Conservation (phyloP, 345 rosid genomes). For the Tarenaya hassleriana region DNA sequence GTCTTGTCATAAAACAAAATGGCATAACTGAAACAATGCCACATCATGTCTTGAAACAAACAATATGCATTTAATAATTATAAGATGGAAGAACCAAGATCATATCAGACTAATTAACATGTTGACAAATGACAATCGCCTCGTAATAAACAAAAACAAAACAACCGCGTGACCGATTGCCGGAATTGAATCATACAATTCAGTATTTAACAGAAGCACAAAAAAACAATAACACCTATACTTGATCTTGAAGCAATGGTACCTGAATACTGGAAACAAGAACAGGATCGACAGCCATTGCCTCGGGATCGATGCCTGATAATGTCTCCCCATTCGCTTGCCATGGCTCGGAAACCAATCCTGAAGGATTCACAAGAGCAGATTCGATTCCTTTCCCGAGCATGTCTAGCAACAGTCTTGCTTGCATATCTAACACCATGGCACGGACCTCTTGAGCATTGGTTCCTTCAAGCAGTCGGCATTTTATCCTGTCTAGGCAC, state of each 20-base stretch:
- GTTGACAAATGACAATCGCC: conserved; percentile 8
- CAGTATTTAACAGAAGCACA: background rate
- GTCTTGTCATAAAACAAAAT: too few species aligned
- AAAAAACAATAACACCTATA: background rate
- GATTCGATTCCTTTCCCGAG: conserved; percentile 98
- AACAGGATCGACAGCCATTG: conserved; percentile 93
- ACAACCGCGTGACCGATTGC: conserved; percentile 8
- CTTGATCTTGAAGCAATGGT: conserved; percentile 12
- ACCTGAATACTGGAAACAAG: conserved; percentile 89
- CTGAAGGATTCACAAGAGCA: conserved; percentile 91
- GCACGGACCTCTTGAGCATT: conserved; percentile 99
- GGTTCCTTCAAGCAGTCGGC: conserved; percentile 94
- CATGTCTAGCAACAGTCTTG: conserved; percentile 94
- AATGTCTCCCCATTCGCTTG: conserved; percentile 65
- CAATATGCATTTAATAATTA: conserved; percentile 7
- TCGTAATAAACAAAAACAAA: conserved; percentile 9
- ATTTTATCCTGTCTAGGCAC: conserved; percentile 96
- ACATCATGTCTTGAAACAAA: conserved; percentile 1
- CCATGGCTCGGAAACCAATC: conserved; percentile 86
- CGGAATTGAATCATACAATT: conserved; percentile 1
- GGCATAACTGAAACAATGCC: conserved; percentile 1
- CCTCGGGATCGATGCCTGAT: conserved; percentile 71
- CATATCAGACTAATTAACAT: conserved; percentile 12
- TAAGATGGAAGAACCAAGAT: conserved; percentile 8
- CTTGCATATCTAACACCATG: conserved; percentile 99